Conservation (phyloP, 2,329 filamentous ascomycete species). For the Zasmidium citrigriseum region DNA sequence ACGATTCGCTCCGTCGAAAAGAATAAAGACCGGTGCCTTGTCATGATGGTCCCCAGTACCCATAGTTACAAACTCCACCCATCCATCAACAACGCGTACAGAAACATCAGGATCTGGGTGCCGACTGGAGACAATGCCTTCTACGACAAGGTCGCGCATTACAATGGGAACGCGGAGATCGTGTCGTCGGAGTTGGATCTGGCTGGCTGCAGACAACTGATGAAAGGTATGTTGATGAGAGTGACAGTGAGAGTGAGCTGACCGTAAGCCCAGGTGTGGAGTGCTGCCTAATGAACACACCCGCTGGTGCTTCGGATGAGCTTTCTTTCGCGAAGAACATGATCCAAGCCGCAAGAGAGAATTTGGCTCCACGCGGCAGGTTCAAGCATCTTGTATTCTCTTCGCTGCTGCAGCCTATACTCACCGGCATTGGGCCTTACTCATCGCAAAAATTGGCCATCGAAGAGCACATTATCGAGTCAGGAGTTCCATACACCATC, state of each 20-base stretch:
- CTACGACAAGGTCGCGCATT: too few species aligned
- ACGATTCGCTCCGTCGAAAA: background rate
- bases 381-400: background rate
- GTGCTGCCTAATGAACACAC: background rate
- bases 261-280: background rate
- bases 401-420: background rate
- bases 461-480: background rate
- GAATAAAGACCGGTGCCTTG: background rate
- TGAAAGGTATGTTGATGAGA: background rate
- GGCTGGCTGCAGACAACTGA: background rate
- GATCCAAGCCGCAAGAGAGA: background rate
- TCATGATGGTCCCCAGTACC: background rate
- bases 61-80: background rate
- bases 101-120: background rate
- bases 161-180: too few species aligned
- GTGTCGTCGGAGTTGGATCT: background rate
- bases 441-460: background rate
- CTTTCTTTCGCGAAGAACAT: background rate
- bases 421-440: background rate
- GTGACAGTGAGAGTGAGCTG: background rate
- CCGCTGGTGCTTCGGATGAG: background rate
- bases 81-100: background rate
- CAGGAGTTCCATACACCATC: background rate
- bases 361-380: background rate
- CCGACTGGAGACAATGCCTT: too few species aligned